Evolutionary conservation across 2,329 filamentous ascomycete genomes (phyloP).

Genomic region (Aureobasidium uvarum): DNA sequence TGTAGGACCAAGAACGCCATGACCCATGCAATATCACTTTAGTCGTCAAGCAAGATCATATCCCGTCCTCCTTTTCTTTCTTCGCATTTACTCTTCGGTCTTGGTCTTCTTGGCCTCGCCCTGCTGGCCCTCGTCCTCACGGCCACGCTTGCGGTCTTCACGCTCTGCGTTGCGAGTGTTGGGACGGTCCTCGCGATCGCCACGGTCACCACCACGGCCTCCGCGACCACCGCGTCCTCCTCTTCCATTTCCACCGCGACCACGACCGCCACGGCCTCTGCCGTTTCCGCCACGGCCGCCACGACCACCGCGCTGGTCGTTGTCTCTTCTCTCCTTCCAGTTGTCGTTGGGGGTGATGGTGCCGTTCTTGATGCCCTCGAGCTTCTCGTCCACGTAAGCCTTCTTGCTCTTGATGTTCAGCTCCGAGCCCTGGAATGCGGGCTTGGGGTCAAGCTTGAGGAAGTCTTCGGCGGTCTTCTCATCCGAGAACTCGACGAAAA

Average conservation of each 20-base stretch:
- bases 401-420: conserved; percentile 84
- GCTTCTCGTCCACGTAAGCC: conserved; percentile 65
- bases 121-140: conserved; percentile 27
- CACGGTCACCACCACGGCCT: conserved; percentile 29
- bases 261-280: conserved; percentile 4
- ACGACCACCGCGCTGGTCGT: conserved; percentile 24
- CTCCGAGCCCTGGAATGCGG: conserved; percentile 71
- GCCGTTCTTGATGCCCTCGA: conserved; percentile 33
- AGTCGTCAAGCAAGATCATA: conserved; percentile 24
- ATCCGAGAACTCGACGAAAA: conserved; percentile 87
- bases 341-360: conserved; percentile 20
- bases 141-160: conserved; percentile 26
- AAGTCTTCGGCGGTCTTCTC: conserved; percentile 80
- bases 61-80: background rate
- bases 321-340: conserved; percentile 22
- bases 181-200: conserved; percentile 25
- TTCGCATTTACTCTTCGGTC: conserved; percentile 27
- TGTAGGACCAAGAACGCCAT: conserved; percentile 21
- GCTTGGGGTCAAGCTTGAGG: conserved; percentile 73
- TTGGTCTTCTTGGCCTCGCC: conserved; percentile 32
- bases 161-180: conserved; percentile 28
- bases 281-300: conserved; percentile 20
- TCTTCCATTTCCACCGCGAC: conserved; percentile 14
- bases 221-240: conserved; percentile 29
- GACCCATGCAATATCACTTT: conserved; percentile 24